A percentile compares a stretch with the other conserved stretches of the same genome.
These are phyloP conservation scores for Teratosphaeria zuluensis DNA, from an alignment of 2,329 filamentous ascomycete species.

Conservation along the genomic window DNA sequence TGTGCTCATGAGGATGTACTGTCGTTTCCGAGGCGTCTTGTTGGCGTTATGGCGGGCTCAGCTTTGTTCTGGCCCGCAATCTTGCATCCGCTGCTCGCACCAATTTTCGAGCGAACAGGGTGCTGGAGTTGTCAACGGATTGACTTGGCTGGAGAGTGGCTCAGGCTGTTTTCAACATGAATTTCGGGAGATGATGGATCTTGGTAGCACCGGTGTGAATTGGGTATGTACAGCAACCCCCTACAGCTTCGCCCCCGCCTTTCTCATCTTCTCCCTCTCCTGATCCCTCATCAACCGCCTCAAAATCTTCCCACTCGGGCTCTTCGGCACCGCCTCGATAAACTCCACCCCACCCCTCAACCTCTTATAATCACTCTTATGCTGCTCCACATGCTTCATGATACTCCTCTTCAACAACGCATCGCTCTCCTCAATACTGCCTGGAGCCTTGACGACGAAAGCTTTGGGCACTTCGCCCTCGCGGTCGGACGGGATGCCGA, in stretches of 20 bases:
- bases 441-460: constrained; percentile 50
- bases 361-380: constrained; percentile 55
- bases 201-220: too few relatives aligned
- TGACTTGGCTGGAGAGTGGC: too few relatives aligned
- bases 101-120: too few relatives aligned
- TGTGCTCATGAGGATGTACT: too few relatives aligned
- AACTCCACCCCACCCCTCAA: constrained; percentile 51
- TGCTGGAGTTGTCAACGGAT: too few relatives aligned
- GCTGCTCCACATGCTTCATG: constrained; percentile 48
- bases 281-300: constrained; percentile 59
- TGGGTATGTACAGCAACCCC: neutral
- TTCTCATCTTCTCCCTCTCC: constrained; percentile 59
- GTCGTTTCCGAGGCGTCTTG: too few relatives aligned
- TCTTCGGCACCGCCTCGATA: constrained; percentile 50
- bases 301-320: constrained; percentile 54
- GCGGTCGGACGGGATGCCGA: constrained; percentile 56
- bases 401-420: constrained; percentile 42
- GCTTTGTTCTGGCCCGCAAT: too few relatives aligned
- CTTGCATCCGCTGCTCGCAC: too few relatives aligned
- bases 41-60: too few relatives aligned
- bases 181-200: too few relatives aligned
- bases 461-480: constrained; percentile 56
- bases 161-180: too few relatives aligned
- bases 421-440: constrained; percentile 38
- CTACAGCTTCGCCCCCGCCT: constrained; percentile 57